Evolutionary conservation across 2,329 filamentous ascomycete species (phyloP).

Genomic region (Xylaria sp.): DNA sequence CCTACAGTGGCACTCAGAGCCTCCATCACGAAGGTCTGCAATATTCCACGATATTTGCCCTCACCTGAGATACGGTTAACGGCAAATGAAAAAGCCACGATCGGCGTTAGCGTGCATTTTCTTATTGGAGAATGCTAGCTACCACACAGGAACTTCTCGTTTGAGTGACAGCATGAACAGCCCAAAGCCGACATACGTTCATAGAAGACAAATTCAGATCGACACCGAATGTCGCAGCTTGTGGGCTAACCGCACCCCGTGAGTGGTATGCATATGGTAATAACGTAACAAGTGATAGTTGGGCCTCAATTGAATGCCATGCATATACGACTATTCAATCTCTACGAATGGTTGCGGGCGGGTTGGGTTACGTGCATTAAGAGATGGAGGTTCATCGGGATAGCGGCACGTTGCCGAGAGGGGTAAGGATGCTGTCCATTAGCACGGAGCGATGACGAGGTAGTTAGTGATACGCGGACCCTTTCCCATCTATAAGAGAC

Average conservation of each 20-base stretch:
- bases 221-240: background rate
- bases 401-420: slow-evolving; percentile 23
- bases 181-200: background rate
- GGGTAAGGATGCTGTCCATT: slow-evolving; percentile 21
- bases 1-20: too few relatives aligned
- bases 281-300: background rate
- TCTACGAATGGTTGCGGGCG: background rate
- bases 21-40: too few relatives aligned
- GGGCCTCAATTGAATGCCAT: slow-evolving; percentile 6
- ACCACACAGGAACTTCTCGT: background rate
- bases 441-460: background rate
- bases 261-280: background rate
- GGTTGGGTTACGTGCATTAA: slow-evolving; percentile 19
- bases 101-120: too few relatives aligned
- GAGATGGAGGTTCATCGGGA: slow-evolving; percentile 18
- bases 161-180: background rate
- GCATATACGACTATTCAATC: background rate
- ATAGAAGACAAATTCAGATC: background rate
- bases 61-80: too few relatives aligned
- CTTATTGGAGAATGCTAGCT: too few relatives aligned
- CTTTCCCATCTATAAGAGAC: background rate
- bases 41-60: too few relatives aligned
- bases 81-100: too few relatives aligned
- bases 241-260: background rate
- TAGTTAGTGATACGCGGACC: background rate